These are phyloP conservation scores for Betula pendula DNA, from an alignment of 306 rosid species.

Conservation along the genomic window DNA sequence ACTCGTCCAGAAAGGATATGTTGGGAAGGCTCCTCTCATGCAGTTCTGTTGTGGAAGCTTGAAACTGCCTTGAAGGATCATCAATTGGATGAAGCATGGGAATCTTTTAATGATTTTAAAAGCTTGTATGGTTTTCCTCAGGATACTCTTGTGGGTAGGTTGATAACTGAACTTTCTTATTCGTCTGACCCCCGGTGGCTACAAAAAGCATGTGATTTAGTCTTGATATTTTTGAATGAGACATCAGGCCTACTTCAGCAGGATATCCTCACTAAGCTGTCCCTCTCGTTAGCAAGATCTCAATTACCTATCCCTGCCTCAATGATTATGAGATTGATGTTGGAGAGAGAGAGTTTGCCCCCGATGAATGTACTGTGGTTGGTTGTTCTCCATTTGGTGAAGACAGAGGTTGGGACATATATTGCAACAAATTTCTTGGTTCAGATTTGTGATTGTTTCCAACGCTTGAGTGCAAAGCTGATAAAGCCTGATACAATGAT, in stretches of 20 bases:
- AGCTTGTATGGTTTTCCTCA: constrained; percentile 77
- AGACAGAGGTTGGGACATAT: constrained; percentile 64
- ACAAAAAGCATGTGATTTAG: constrained; percentile 63
- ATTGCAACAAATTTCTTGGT: constrained; percentile 65
- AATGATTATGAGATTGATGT: constrained; percentile 58
- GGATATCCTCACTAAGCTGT: constrained; percentile 57
- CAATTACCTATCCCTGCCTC: constrained; percentile 59
- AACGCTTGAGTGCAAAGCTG: constrained; percentile 29
- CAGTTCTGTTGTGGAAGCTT: constrained; percentile 52
- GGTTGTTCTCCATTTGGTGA: constrained; percentile 63
- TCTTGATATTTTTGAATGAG: constrained; percentile 45
- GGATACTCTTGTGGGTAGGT: constrained; percentile 44
- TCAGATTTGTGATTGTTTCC: constrained; percentile 57
- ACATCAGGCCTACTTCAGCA: constrained; percentile 49
- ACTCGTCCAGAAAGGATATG: constrained; percentile 40
- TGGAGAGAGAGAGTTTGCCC: constrained; percentile 47
- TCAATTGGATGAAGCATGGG: constrained; percentile 66
- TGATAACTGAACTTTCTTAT: constrained; percentile 60
- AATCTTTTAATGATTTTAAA: constrained; percentile 58
- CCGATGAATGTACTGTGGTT: constrained; percentile 51
- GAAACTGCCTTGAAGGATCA: constrained; percentile 52
- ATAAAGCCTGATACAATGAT: constrained; percentile 58
- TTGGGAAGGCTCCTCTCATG: constrained; percentile 78
- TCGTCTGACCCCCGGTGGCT: constrained; percentile 52
- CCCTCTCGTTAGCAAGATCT: constrained; percentile 66